Evolutionary conservation across 148 eudicot genomes (phyloP).

Genomic region (Nyssa sinensis): DNA sequence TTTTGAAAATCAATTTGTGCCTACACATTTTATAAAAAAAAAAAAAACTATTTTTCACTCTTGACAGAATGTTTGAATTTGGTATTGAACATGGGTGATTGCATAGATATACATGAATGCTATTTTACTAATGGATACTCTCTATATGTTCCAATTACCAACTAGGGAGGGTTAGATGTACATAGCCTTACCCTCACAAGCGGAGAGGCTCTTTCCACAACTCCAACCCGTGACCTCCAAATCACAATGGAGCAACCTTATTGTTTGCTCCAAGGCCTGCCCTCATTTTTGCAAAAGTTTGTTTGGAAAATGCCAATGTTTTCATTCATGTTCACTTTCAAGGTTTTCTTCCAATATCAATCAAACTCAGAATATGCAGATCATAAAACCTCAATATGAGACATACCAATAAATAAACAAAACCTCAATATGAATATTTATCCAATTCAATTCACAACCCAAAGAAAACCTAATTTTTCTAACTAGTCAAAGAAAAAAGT

Average conservation of each 20-base stretch:
- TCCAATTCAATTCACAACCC: not conserved
- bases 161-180: too few species aligned
- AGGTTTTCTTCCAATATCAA: not conserved
- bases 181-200: too few species aligned
- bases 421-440: not conserved
- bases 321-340: not conserved
- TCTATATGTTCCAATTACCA: not conserved
- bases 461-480: not conserved
- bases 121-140: not conserved
- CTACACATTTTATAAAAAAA: not conserved
- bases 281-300: too few species aligned
- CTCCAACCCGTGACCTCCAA: too few species aligned
- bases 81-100: not conserved
- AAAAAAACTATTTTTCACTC: too few species aligned
- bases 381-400: not conserved
- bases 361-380: not conserved
- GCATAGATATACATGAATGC: not conserved
- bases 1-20: not conserved
- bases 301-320: too few species aligned
- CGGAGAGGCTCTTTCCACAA: too few species aligned
- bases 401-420: too few species aligned
- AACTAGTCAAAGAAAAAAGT: not conserved
- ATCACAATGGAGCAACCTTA: too few species aligned
- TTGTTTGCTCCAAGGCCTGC: too few species aligned
- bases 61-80: too few species aligned